Base-by-base conservation (phyloP, 2,329 filamentous ascomycete species). In the Thelonectria rubi region DNA sequence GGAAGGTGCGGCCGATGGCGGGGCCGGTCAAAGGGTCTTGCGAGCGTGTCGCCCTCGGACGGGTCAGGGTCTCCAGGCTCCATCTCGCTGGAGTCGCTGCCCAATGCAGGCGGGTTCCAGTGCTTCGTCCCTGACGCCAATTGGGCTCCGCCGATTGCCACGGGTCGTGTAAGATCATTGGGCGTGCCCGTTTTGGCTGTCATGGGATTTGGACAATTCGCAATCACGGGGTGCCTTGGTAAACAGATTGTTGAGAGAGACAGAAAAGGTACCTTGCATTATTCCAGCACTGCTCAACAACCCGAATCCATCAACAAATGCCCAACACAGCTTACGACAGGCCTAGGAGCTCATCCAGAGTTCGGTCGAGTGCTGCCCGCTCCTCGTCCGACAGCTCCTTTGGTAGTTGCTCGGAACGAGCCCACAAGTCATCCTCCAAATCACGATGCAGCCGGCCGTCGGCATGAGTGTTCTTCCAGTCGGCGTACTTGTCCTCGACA, bases 371-470 rank as follows among this genome's bases (percentile, higher is more conserved):
- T 4, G 45, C 26, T 9, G 47, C 32, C 12, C 17, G 48, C 43
- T 20, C 12, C 20, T 37, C 52, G 9, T 51, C 57, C 48, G 10
- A 30, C 40, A 34, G 32, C 40, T 46, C 30, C n/a, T 49, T 12
- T 52, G 30, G 37, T 46, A 46, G 26, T 30, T 30, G 26, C 26
- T 8, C 26, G 26, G 26, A 5, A 34, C 66, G 57, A 30, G 30
- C 53, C 37, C 40, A 53, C 64, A 72, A 56, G 20, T 69, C 69
- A 56, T 72, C 72, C 12, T 72, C 74, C 14, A 76, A 60, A 58
- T 79, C 77, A n/a, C 70, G 60, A 60, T 76, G 75, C 7, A 67
- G 54, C 39, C 18, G 56, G 1, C 76, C 76, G 14, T 76, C 76
- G 1, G 71, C 65, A 0, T 72, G 77, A 3, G 60, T 46, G 2